These are phyloP conservation scores for Epichloe scottii DNA, from an alignment of 2,329 filamentous ascomycete species.

Conservation along the genomic window DNA sequence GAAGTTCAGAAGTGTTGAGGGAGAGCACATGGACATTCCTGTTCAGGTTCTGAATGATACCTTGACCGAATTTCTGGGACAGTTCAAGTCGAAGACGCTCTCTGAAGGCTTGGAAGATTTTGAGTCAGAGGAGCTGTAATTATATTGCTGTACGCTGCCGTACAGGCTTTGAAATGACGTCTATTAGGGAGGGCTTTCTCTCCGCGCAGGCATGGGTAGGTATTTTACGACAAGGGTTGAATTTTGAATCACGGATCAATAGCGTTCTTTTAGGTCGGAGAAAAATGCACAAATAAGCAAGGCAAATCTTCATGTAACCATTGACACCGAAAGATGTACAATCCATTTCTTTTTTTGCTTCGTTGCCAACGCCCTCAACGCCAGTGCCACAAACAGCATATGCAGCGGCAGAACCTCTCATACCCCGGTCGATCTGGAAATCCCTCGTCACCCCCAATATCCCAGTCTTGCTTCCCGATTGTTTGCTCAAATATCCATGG, in stretches of 20 bases:
- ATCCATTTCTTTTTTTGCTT: slow-evolving; percentile 6
- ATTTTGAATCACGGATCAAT: not conserved
- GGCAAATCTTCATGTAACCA: not conserved
- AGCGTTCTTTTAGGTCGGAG: not conserved
- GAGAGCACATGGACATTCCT: slow-evolving; percentile 71
- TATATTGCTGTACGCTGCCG: no score
- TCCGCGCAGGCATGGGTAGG: not conserved
- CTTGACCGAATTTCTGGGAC: slow-evolving; percentile 56
- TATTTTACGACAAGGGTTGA: not conserved
- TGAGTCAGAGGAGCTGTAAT: slow-evolving; percentile 26
- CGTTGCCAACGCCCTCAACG: slow-evolving; percentile 16
- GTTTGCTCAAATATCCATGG: slow-evolving; percentile 26
- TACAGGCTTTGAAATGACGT: no score
- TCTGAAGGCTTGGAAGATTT: slow-evolving; percentile 9
- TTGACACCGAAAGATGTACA: not conserved
- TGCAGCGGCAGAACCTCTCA: slow-evolving; percentile 7
- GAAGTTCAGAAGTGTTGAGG: slow-evolving; percentile 59
- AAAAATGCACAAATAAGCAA: not conserved
- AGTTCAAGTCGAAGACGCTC: slow-evolving; percentile 26
- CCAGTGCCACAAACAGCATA: slow-evolving; percentile 14
- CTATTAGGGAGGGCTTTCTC: no score
- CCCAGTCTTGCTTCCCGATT: slow-evolving; percentile 1
- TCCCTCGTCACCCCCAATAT: not conserved
- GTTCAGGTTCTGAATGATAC: slow-evolving; percentile 52
- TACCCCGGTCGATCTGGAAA: not conserved